These are phyloP conservation scores for Epichloe sylvatica DNA, from an alignment of 2,329 filamentous ascomycete genomes.

Conservation along the genomic window DNA sequence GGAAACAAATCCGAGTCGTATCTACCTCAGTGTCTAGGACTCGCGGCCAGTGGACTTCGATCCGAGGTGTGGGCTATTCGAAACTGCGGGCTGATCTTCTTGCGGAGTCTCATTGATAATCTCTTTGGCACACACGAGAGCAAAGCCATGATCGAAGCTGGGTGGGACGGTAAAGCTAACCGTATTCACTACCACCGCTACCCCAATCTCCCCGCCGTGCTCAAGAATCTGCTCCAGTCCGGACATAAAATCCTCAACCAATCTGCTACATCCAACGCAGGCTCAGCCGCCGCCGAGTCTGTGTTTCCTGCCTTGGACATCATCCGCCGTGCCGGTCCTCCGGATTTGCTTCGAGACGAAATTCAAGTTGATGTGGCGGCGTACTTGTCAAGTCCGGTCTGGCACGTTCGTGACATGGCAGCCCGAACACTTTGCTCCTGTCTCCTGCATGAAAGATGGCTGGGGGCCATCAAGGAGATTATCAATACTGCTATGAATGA, in stretches of 20 bases:
- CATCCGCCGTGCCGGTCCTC: conserved; percentile 56
- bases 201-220: conserved; percentile 47
- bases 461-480: conserved; percentile 24
- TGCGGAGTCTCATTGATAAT: conserved; percentile 70
- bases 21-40: conserved; percentile 56
- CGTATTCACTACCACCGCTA: conserved; percentile 59
- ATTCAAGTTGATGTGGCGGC: conserved; percentile 44
- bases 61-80: conserved; percentile 86
- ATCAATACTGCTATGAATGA: conserved; percentile 18
- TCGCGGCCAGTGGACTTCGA: conserved; percentile 68
- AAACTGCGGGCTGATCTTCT: conserved; percentile 81
- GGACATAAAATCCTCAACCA: conserved; percentile 32
- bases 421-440: conserved; percentile 58
- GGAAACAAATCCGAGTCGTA: conserved; percentile 59
- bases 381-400: conserved; percentile 55
- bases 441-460: conserved; percentile 37
- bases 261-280: conserved; percentile 14
- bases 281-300: conserved; percentile 38
- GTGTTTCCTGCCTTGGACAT: conserved; percentile 78
- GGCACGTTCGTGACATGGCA: conserved; percentile 72
- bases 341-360: conserved; percentile 37
- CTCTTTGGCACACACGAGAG: conserved; percentile 64
- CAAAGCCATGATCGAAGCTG: conserved; percentile 45
- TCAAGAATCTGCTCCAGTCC: conserved; percentile 47
- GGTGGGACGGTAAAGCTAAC: conserved; percentile 50